Conservation (phyloP, 2,329 filamentous ascomycete genomes). For the Colletotrichum destructivum region DNA sequence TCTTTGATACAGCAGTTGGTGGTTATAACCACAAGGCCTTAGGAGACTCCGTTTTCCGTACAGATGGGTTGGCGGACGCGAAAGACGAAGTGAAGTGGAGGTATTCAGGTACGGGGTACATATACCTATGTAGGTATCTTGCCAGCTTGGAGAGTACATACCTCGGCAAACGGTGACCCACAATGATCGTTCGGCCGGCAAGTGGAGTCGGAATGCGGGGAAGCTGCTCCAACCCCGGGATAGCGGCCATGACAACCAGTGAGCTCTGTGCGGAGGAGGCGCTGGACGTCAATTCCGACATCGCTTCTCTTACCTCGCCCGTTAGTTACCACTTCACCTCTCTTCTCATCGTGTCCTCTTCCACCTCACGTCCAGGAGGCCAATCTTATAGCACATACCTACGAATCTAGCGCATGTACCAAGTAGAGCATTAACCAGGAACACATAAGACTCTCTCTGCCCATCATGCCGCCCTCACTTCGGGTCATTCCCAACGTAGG, state of each 20-base stretch:
- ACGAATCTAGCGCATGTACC: background rate
- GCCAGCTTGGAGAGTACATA: background rate
- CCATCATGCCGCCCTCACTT: conserved; percentile 44
- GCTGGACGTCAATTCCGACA: conserved; percentile 30
- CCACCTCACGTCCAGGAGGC: background rate
- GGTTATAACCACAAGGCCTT: too few relatives aligned
- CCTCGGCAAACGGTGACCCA: conserved; percentile 37
- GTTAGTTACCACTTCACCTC: conserved; percentile 8
- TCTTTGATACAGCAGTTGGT: too few relatives aligned
- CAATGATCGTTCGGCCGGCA: conserved; percentile 35
- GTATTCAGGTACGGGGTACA: background rate
- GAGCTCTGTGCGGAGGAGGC: conserved; percentile 37
- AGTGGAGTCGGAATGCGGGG: conserved; percentile 41
- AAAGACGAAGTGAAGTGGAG: background rate
- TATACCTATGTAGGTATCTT: background rate
- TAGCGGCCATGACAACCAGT: background rate
- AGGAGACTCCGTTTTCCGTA: background rate
- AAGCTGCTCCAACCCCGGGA: conserved; percentile 31
- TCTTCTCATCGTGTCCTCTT: background rate
- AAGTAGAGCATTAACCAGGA: background rate
- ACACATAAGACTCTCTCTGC: background rate
- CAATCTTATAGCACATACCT: background rate
- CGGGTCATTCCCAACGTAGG: conserved; percentile 49
- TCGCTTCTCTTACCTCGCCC: conserved; percentile 20
- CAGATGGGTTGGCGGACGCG: background rate